Evolutionary conservation across 139 green algal species (phyloP).

Genomic region (Ettlia oleoabundans): DNA sequence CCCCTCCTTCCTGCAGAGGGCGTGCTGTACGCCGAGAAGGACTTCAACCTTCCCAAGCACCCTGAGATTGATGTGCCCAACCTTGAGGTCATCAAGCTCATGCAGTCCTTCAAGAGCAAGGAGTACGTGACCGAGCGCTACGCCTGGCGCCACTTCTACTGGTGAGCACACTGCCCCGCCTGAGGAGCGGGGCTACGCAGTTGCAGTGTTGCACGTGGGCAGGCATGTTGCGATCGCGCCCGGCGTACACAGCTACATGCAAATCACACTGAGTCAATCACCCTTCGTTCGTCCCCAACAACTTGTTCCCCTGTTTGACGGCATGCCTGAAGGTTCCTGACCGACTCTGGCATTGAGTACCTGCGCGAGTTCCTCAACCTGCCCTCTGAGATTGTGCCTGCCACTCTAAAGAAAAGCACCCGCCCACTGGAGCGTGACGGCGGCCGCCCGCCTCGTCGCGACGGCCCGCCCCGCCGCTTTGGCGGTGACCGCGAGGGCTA

Average conservation of each 20-base stretch:
- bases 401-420: constrained; percentile 95
- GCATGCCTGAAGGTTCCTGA: constrained; percentile 88
- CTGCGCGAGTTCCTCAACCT: constrained; percentile 99
- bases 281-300: no score
- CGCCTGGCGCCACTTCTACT: constrained; percentile 99
- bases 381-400: constrained; percentile 92
- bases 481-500: constrained; percentile 62
- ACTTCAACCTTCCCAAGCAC: constrained; percentile 97
- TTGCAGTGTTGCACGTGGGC: no score
- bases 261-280: no score
- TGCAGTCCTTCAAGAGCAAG: constrained; percentile 94
- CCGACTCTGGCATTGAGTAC: constrained; percentile 97
- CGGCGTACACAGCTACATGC: no score
- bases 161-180: constrained; percentile 57
- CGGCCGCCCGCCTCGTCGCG: constrained; percentile 37
- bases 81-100: constrained; percentile 75
- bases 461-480: constrained; percentile 64
- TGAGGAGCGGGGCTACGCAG: no score
- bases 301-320: no score
- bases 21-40: constrained; percentile 98
- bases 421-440: constrained; percentile 66
- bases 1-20: constrained; percentile 82
- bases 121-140: constrained; percentile 97
- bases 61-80: constrained; percentile 93
- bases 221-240: no score